Conservation (phyloP, 305 asterid species). For the Fraxinus nigra region DNA sequence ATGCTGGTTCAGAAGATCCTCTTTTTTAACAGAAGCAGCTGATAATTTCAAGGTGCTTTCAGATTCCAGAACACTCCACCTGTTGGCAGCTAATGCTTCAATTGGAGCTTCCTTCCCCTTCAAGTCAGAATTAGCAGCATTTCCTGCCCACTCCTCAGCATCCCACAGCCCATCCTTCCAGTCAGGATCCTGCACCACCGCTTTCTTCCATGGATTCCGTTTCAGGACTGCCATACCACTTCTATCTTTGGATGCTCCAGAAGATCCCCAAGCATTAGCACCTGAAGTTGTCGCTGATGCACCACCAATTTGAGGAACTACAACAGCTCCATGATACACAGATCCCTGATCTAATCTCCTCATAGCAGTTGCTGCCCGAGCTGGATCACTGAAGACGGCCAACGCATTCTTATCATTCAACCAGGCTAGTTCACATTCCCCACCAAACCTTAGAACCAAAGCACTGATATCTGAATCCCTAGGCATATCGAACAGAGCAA, state of each 20-base stretch:
- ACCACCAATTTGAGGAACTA: conserved; percentile 47
- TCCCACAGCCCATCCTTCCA: conserved; percentile 38
- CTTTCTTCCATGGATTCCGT: conserved; percentile 76
- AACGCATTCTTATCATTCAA: conserved; percentile 89
- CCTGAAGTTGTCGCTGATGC: not conserved
- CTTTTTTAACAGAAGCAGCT: too few species aligned
- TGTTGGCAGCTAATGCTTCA: conserved; percentile 42
- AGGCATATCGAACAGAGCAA: conserved; percentile 79
- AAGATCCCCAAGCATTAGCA: too few species aligned
- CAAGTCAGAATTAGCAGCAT: conserved; percentile 25
- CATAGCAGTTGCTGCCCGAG: conserved; percentile 92
- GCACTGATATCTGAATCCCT: conserved; percentile 97
- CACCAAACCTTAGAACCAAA: conserved; percentile 84
- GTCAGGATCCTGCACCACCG: conserved; percentile 57
- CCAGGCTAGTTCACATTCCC: conserved; percentile 98
- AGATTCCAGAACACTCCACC: conserved; percentile 52
- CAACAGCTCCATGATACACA: conserved; percentile 73
- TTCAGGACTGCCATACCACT: conserved; percentile 37
- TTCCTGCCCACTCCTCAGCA: conserved; percentile 51
- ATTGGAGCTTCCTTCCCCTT: conserved; percentile 31
- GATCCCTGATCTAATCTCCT: conserved; percentile 98
- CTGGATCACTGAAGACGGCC: conserved; percentile 89
- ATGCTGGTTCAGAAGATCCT: conserved; percentile 17
- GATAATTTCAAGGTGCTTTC: too few species aligned
- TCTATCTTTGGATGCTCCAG: conserved; percentile 27